These are phyloP conservation scores for Jaapia argillacea DNA, from an alignment of 768 basidiomycete genomes.

Conservation along the genomic window DNA sequence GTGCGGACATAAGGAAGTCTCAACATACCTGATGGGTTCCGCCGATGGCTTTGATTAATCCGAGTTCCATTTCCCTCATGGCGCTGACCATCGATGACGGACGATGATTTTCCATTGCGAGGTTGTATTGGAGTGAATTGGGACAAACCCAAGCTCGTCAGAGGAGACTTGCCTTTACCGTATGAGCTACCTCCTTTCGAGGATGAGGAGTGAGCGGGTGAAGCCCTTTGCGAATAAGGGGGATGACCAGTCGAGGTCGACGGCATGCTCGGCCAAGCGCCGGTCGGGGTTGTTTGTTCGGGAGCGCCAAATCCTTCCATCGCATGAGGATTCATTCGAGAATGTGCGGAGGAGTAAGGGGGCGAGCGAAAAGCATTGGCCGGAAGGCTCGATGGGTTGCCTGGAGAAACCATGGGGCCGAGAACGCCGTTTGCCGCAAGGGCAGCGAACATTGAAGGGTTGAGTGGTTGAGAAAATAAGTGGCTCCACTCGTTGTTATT, in stretches of 20 bases:
- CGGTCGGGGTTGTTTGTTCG: not conserved
- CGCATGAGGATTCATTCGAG: not conserved
- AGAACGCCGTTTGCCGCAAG: constrained; percentile 54
- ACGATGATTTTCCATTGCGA: no score
- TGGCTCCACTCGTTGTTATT: constrained; percentile 41
- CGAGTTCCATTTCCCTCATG: not conserved
- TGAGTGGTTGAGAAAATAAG: constrained; percentile 52
- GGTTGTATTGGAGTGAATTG: constrained; percentile 2
- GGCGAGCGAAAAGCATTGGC: constrained; percentile 28
- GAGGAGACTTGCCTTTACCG: constrained; percentile 18
- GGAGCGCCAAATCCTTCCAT: no score
- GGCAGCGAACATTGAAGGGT: constrained; percentile 49
- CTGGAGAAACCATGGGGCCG: constrained; percentile 24
- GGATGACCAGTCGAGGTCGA: not conserved
- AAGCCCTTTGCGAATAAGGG: constrained; percentile 39
- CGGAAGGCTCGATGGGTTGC: constrained; percentile 28
- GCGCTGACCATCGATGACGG: constrained; percentile 3
- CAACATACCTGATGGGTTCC: constrained; percentile 6
- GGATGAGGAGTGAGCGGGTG: constrained; percentile 42
- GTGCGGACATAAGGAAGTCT: no score
- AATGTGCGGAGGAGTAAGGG: constrained; percentile 38
- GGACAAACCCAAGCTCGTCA: no score
- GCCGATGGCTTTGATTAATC: not conserved
- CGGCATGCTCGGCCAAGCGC: not conserved
- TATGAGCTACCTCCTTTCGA: constrained; percentile 8